Conservation (phyloP, 2,329 filamentous ascomycete genomes). For the Hortaea werneckii region DNA sequence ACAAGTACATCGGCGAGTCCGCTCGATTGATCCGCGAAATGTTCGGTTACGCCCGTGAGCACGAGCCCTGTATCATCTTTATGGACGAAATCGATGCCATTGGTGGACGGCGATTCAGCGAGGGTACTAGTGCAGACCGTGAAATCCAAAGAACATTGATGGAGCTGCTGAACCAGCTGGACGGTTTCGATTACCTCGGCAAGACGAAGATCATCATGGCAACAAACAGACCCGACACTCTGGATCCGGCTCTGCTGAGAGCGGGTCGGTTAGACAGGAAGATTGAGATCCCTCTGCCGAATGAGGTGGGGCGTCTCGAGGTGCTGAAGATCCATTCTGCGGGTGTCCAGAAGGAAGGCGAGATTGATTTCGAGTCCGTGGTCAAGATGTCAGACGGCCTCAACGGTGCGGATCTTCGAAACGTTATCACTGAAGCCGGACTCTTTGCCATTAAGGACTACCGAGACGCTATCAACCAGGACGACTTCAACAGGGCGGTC, state of each 20-base stretch:
- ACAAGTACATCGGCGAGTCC: constrained; percentile 99
- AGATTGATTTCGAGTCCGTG: constrained; percentile 97
- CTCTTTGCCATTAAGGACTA: constrained; percentile 98
- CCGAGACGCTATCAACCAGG: constrained; percentile 88
- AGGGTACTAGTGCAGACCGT: constrained; percentile 92
- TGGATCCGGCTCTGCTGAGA: constrained; percentile 85
- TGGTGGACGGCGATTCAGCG: constrained; percentile 88
- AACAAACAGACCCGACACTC: constrained; percentile 90
- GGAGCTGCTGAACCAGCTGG: constrained; percentile 96
- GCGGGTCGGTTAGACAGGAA: constrained; percentile 92
- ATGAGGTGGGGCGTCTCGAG: constrained; percentile 90
- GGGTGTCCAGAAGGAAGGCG: constrained; percentile 78
- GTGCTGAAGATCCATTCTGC: constrained; percentile 95
- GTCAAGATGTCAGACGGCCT: constrained; percentile 99
- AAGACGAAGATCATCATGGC: constrained; percentile 99
- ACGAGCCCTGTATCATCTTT: constrained; percentile 99
- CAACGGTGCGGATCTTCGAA: constrained; percentile 93
- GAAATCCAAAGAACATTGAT: constrained; percentile 98
- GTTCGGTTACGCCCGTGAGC: constrained; percentile 99
- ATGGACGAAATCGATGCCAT: constrained; percentile 99
- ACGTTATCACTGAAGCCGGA: constrained; percentile 95
- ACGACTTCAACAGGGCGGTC: constrained; percentile 98
- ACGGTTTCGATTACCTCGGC: constrained; percentile 97
- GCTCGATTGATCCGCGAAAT: constrained; percentile 95
- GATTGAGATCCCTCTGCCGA: constrained; percentile 94